Conservation (phyloP, 2,329 filamentous ascomycete genomes). For the Penicillium hesseltinei region DNA sequence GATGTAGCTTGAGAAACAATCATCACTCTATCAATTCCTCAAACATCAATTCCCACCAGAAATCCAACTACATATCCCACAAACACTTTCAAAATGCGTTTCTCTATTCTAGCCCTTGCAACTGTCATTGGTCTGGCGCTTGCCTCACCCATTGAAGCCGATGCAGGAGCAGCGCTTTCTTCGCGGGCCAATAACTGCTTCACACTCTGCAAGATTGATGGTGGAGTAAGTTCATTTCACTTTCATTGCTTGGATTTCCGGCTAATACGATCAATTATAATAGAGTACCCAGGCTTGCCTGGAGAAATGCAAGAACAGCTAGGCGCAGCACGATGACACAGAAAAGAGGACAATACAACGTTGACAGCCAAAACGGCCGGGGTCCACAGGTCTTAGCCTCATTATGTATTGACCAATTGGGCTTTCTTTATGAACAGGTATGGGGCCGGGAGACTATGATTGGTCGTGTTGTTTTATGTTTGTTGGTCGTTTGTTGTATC, state of each 20-base stretch:
- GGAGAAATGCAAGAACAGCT: not conserved
- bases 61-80: not conserved
- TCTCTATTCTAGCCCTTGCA: not conserved
- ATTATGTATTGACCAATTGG: not conserved
- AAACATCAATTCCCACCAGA: not conserved
- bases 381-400: not conserved
- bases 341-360: not conserved
- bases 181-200: not conserved
- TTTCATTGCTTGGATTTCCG: not conserved
- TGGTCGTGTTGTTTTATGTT: not conserved
- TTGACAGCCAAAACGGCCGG: not conserved
- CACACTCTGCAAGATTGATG: not conserved
- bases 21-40: not conserved
- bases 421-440: not conserved
- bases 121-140: not conserved
- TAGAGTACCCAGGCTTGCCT: not conserved
- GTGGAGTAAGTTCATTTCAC: not conserved
- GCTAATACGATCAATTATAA: not conserved
- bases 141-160: not conserved
- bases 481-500: not conserved
- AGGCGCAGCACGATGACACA: not conserved
- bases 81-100: not conserved
- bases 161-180: not conserved
- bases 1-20: not conserved
- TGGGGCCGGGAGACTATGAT: not conserved